A percentile compares a stretch with the other conserved stretches of the same genome.
Conservation (phyloP, 2,329 filamentous ascomycete species). For the Grosmannia clavigera region DNA sequence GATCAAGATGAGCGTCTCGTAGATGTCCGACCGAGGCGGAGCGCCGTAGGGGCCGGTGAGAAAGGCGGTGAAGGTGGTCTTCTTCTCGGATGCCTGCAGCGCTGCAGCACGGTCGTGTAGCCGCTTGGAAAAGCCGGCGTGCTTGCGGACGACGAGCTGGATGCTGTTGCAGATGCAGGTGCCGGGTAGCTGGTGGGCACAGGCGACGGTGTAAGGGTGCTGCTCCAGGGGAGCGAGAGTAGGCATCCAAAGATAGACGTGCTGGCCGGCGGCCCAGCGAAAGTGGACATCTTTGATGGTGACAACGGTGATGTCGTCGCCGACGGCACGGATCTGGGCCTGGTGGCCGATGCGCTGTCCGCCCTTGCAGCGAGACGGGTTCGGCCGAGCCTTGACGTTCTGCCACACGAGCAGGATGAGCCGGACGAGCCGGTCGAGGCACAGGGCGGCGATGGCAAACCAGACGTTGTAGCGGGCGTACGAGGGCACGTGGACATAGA, state of each 20-base stretch:
- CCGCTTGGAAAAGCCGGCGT: slow-evolving; percentile 43
- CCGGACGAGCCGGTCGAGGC: slow-evolving; percentile 48
- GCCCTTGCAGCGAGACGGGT: slow-evolving; percentile 31
- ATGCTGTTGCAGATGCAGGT: slow-evolving; percentile 46
- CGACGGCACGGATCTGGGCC: slow-evolving; percentile 34
- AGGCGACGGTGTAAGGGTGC: slow-evolving; percentile 51
- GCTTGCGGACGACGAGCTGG: slow-evolving; percentile 43
- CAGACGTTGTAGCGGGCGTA: slow-evolving; percentile 51
- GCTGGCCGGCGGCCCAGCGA: slow-evolving; percentile 45
- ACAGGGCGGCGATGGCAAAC: slow-evolving; percentile 51
- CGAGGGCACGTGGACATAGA: slow-evolving; percentile 50
- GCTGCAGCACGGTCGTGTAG: slow-evolving; percentile 34
- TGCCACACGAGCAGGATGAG: slow-evolving; percentile 35
- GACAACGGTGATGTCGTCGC: slow-evolving; percentile 40
- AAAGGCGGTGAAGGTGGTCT: slow-evolving; percentile 29
- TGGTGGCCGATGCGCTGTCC: slow-evolving; percentile 39
- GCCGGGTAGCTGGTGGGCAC: slow-evolving; percentile 35
- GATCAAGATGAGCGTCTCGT: slow-evolving; percentile 46
- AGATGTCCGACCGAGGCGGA: slow-evolving; percentile 43
- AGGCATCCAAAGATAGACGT: slow-evolving; percentile 49
- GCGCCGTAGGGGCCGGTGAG: slow-evolving; percentile 44
- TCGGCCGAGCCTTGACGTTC: slow-evolving; percentile 33
- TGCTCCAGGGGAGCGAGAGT: slow-evolving; percentile 40
- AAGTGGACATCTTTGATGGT: slow-evolving; percentile 50
- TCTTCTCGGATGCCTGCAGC: slow-evolving; percentile 17